Conservation (phyloP, 805 yeast species). For the Metschnikowia colocasiae region DNA sequence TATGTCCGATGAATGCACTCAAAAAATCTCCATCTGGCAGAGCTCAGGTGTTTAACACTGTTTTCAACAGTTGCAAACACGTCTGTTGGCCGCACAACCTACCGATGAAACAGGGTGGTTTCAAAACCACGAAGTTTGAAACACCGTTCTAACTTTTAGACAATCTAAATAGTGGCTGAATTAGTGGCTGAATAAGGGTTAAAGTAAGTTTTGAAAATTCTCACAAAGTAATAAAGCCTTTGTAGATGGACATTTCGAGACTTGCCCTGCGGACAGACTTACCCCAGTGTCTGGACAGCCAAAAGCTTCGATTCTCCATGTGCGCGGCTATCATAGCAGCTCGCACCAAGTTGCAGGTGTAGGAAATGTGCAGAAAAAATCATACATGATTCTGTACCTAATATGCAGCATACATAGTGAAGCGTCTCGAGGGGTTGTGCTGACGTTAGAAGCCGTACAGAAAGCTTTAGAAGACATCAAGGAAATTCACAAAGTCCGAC, state of each 20-base stretch:
- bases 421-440: background rate
- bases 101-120: background rate
- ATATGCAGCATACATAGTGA: background rate
- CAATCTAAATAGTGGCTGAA: background rate
- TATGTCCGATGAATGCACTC: background rate
- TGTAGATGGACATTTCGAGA: background rate
- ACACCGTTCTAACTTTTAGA: background rate
- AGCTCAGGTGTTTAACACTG: background rate
- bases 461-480: background rate
- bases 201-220: background rate
- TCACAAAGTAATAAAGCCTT: background rate
- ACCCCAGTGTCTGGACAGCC: background rate
- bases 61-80: background rate
- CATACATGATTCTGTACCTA: conserved; percentile 2
- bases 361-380: background rate
- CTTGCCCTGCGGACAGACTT: background rate
- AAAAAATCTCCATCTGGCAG: background rate
- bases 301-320: background rate
- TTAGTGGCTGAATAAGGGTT: background rate
- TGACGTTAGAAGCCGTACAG: background rate
- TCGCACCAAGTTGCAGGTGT: conserved; percentile 3
- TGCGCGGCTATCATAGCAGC: conserved; percentile 5
- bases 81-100: background rate
- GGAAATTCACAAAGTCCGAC: background rate
- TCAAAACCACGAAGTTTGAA: background rate